A percentile compares a stretch with the other conserved stretches of the same genome.
phyloP scores from a whole-genome alignment of 371 early-diverging fungal species.

The Coemansia sp. region DNA sequence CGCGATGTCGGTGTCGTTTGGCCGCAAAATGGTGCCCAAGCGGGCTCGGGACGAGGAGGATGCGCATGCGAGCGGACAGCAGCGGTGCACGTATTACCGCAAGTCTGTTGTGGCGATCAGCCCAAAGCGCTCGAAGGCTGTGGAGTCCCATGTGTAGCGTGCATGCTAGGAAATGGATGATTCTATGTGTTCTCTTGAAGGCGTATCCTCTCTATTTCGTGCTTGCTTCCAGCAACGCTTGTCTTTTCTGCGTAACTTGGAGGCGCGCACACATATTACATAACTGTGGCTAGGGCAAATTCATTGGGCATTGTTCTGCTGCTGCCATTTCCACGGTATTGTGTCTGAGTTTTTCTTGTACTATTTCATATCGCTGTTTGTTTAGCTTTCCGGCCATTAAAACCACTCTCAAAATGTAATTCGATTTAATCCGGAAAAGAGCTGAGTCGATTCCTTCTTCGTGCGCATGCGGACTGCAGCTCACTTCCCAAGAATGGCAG shows the following conservation, averaged over 20 bases:
- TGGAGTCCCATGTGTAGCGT: constrained; percentile 23
- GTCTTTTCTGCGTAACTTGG: not conserved
- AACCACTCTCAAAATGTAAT: too few species aligned
- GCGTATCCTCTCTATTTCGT: not conserved
- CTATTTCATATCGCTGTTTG: not conserved
- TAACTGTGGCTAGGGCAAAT: not conserved
- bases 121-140: constrained; percentile 39
- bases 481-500: too few species aligned
- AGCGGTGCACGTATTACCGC: constrained; percentile 42
- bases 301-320: not conserved
- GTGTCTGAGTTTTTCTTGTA: not conserved
- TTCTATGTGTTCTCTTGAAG: too few species aligned
- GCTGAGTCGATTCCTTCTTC: too few species aligned
- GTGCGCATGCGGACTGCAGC: too few species aligned
- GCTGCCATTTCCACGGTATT: too few species aligned
- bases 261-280: not conserved
- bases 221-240: too few species aligned
- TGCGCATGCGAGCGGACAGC: not conserved
- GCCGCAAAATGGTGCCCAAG: constrained; percentile 26
- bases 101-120: constrained; percentile 25
- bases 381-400: not conserved
- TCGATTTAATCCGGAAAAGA: too few species aligned
- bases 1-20: constrained; percentile 12
- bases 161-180: not conserved
- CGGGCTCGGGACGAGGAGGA: constrained; percentile 41